Percentiles rank a stretch among this genome's conserved stretches.
Conservation (phyloP, 805 yeast genomes). For the Wickerhamomyces ciferrii region DNA sequence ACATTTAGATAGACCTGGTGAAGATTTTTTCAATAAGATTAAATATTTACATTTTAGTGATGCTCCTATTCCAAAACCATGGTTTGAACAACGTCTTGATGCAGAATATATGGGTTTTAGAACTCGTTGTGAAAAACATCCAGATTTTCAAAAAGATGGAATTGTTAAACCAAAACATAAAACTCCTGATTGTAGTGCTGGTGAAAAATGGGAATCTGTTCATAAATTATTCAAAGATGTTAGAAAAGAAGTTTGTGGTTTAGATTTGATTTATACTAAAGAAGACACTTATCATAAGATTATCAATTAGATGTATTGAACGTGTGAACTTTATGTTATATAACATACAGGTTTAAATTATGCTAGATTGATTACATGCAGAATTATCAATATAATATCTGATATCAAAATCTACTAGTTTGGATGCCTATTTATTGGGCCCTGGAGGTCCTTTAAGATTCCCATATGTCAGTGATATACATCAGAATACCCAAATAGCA, state of each 20-base stretch:
- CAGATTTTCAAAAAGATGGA: slow-evolving; percentile 6
- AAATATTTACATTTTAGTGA: slow-evolving; percentile 61
- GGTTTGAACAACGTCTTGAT: slow-evolving; percentile 29
- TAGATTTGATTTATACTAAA: slow-evolving; percentile 12
- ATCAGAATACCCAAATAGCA: too few relatives aligned
- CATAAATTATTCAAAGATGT: slow-evolving; percentile 10
- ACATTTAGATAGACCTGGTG: slow-evolving; percentile 10
- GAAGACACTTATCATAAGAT: slow-evolving; percentile 15
- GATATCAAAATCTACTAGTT: too few relatives aligned
- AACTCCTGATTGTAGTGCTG: slow-evolving; percentile 17
- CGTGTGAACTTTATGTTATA: too few relatives aligned
- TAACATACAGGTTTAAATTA: too few relatives aligned
- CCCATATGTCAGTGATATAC: too few relatives aligned
- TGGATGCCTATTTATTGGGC: too few relatives aligned
- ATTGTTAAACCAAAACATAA: slow-evolving; percentile 2
- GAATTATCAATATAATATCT: too few relatives aligned
- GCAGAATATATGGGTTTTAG: slow-evolving; percentile 10
- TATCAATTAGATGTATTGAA: slow-evolving; percentile 16
- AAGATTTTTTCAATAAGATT: slow-evolving; percentile 21
- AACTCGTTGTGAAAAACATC: slow-evolving; percentile 12
- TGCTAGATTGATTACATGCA: too few relatives aligned
- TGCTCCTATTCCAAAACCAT: slow-evolving; percentile 62
- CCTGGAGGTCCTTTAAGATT: too few relatives aligned
- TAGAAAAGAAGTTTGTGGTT: slow-evolving; percentile 18
- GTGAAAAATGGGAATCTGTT: slow-evolving; percentile 14